phyloP scores from a whole-genome alignment of 2,329 filamentous ascomycete genomes.

The Colletotrichum musae region DNA sequence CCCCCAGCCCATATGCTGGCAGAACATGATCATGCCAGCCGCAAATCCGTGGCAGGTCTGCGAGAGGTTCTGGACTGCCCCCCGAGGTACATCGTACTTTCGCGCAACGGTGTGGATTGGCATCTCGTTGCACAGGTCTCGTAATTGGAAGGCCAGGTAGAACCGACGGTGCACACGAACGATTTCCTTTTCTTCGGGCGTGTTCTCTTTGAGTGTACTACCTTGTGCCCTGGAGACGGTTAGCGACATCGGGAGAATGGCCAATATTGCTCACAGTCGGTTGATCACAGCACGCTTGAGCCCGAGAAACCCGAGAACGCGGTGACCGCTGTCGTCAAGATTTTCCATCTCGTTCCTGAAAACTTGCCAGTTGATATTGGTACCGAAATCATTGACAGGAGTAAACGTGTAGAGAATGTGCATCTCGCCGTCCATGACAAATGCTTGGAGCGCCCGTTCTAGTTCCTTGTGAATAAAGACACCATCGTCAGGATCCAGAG shows the following conservation, averaged over 20 bases:
- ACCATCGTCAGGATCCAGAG: slow-evolving; percentile 81
- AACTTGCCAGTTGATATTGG: slow-evolving; percentile 78
- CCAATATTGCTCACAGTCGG: slow-evolving; percentile 66
- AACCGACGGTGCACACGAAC: slow-evolving; percentile 79
- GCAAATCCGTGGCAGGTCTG: slow-evolving; percentile 85
- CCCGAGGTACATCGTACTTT: slow-evolving; percentile 80
- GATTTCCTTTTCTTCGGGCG: slow-evolving; percentile 70
- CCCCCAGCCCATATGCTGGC: slow-evolving; percentile 82
- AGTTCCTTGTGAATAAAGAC: slow-evolving; percentile 81
- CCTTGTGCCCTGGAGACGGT: slow-evolving; percentile 72
- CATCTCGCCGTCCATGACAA: slow-evolving; percentile 87
- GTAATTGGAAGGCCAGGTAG: slow-evolving; percentile 83
- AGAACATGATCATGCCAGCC: slow-evolving; percentile 85
- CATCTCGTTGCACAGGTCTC: slow-evolving; percentile 83
- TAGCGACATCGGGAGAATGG: slow-evolving; percentile 25
- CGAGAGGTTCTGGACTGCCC: slow-evolving; percentile 78
- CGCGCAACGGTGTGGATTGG: slow-evolving; percentile 78
- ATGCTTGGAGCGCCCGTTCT: slow-evolving; percentile 75
- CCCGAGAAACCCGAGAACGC: slow-evolving; percentile 78
- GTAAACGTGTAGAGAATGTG: slow-evolving; percentile 85
- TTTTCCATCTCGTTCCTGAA: slow-evolving; percentile 80
- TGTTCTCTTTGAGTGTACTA: slow-evolving; percentile 74
- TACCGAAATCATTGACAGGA: slow-evolving; percentile 70
- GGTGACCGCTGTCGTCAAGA: slow-evolving; percentile 79
- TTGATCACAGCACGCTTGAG: slow-evolving; percentile 78